Conservation (phyloP, 805 yeast species). For the Candida morakotiae region DNA sequence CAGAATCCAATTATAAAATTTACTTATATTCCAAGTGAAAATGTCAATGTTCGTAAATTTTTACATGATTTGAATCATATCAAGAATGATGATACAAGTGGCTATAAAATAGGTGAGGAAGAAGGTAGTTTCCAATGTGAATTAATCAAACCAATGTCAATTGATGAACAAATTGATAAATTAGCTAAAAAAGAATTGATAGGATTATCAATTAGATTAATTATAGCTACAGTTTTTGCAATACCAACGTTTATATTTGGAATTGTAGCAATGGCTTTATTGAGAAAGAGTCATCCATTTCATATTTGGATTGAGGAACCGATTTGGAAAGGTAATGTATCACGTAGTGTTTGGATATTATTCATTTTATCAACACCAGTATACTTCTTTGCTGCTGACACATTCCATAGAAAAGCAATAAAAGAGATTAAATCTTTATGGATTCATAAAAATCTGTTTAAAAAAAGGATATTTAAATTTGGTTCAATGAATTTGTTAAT, state of each 20-base stretch:
- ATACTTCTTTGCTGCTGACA: conserved; percentile 69
- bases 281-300: conserved; percentile 38
- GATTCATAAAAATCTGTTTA: conserved; percentile 52
- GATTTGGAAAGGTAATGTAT: conserved; percentile 57
- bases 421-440: conserved; percentile 57
- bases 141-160: conserved; percentile 49
- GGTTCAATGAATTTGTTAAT: conserved; percentile 78
- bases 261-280: conserved; percentile 62
- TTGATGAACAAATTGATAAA: conserved; percentile 59
- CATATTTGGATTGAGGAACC: conserved; percentile 57
- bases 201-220: conserved; percentile 42
- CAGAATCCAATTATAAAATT: conserved; percentile 56
- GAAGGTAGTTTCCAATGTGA: conserved; percentile 43
- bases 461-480: conserved; percentile 55
- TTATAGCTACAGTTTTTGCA: conserved; percentile 49
- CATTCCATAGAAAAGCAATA: conserved; percentile 65
- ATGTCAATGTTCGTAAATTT: conserved; percentile 53
- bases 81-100: conserved; percentile 16
- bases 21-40: conserved; percentile 57
- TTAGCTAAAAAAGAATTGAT: conserved; percentile 47
- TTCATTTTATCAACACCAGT: conserved; percentile 67
- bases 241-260: conserved; percentile 70
- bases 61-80: conserved; percentile 45
- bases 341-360: conserved; percentile 62
- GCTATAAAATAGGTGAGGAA: conserved; percentile 15